Conservation (phyloP, 1,284 basidiomycete species). For the Fomes fomentarius region DNA sequence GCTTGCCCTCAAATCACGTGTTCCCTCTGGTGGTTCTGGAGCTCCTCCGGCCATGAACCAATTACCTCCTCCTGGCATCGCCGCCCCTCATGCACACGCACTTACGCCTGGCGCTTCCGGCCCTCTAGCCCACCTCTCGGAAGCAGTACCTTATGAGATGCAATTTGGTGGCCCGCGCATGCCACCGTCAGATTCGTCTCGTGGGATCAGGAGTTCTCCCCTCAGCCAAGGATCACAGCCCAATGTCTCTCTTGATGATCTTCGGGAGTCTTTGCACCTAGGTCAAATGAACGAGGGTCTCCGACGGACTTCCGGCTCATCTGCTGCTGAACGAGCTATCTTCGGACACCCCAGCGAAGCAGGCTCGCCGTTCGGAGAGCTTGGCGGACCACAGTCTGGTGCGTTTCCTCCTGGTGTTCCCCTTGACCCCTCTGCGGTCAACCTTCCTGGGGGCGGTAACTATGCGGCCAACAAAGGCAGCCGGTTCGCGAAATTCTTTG, state of each 20-base stretch:
- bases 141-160: slow-evolving; percentile 27
- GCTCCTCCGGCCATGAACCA: slow-evolving; percentile 10
- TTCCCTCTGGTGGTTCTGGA: slow-evolving; percentile 28
- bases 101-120: slow-evolving; percentile 15
- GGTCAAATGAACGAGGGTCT: slow-evolving; percentile 36
- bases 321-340: slow-evolving; percentile 33
- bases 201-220: slow-evolving; percentile 46
- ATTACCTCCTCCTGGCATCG: slow-evolving; percentile 20
- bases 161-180: slow-evolving; percentile 24
- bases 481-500: slow-evolving; percentile 83
- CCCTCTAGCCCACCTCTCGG: slow-evolving; percentile 14
- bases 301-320: slow-evolving; percentile 40
- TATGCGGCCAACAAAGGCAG: slow-evolving; percentile 66
- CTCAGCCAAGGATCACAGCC: slow-evolving; percentile 52
- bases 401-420: slow-evolving; percentile 19
- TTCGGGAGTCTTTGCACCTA: slow-evolving; percentile 36
- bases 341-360: slow-evolving; percentile 38
- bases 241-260: slow-evolving; percentile 40
- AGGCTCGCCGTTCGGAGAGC: slow-evolving; percentile 34
- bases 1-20: slow-evolving; percentile 63
- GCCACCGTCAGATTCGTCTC: slow-evolving; percentile 31
- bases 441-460: slow-evolving; percentile 28
- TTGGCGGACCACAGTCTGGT: slow-evolving; percentile 21
- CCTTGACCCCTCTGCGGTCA: slow-evolving; percentile 29
- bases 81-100: slow-evolving; percentile 13